These are phyloP conservation scores for Lipomyces yarrowii DNA, from an alignment of 1,139 yeast species.

Conservation along the genomic window DNA sequence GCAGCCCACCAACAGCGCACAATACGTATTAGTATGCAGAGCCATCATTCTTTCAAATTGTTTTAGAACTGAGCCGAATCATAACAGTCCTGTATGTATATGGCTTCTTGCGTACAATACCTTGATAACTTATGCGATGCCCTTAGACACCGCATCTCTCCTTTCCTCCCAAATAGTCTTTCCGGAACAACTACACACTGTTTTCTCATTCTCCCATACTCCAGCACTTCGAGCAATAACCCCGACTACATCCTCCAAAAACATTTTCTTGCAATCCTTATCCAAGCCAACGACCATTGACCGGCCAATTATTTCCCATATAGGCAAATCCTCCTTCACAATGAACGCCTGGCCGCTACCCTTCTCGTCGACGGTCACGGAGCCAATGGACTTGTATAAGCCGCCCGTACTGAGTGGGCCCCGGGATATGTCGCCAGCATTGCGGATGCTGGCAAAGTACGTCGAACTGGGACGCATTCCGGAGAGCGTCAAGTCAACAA, in stretches of 20 bases:
- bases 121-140: conserved; percentile 41
- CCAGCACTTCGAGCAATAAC: conserved; percentile 97
- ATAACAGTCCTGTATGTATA: not conserved
- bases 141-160: conserved; percentile 64
- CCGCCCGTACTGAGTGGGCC: conserved; percentile 78
- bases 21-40: not conserved
- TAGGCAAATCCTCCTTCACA: conserved; percentile 54
- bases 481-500: conserved; percentile 77
- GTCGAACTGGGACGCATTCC: conserved; percentile 63
- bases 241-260: conserved; percentile 62
- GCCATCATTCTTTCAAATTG: not conserved
- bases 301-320: conserved; percentile 76
- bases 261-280: conserved; percentile 40
- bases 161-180: conserved; percentile 96
- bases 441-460: conserved; percentile 69
- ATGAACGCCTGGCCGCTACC: conserved; percentile 64
- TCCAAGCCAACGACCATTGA: conserved; percentile 61
- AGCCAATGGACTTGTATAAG: conserved; percentile 45
- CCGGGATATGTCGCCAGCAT: conserved; percentile 71
- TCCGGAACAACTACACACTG: conserved; percentile 92
- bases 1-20: too few species aligned
- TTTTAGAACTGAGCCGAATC: not conserved
- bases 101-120: not conserved
- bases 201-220: conserved; percentile 92
- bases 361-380: conserved; percentile 48